Base-by-base conservation (phyloP, 352 stramenopile genomes). In the Lagenidium giganteum region DNA sequence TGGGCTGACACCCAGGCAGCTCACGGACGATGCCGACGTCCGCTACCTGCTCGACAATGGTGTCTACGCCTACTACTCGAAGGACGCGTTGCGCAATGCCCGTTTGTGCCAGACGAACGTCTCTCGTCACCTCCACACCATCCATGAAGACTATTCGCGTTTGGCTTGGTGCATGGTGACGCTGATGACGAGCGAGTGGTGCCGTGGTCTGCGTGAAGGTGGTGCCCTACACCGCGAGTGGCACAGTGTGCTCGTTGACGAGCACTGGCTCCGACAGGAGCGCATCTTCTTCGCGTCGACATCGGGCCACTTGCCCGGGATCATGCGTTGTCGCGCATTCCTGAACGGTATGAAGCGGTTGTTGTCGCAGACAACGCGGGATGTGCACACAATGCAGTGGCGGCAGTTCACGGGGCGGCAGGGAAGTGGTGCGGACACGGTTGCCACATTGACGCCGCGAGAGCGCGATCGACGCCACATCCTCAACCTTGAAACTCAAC, bases 321-420 rank as follows among this genome's bases (percentile, higher is more conserved):
- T 86, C 4, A 42, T 56, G 20, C 55, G 70, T 5, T 84, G 70
- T 31, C 57, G 68, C 14, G 72, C 68, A 2, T 80, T 76, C 42
- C 45, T 88, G 0, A 75, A 84, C n/a, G 76, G 72, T 9, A 73
- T 86, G 41, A 79, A 75, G 12, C 56, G 63, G 8, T 56, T 59
- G 27, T 42, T 70, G 4, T n/a, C n/a, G n/a, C n/a, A n/a, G n/a
- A n/a, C n/a, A n/a, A n/a, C n/a, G n/a, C n/a, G n/a, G n/a, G n/a
- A n/a, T n/a, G n/a, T n/a, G n/a, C n/a, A n/a, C n/a, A n/a, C n/a
- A n/a, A n/a, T n/a, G n/a, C n/a, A n/a, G n/a, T n/a, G n/a, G n/a
- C n/a, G n/a, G n/a, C n/a, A n/a, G n/a, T n/a, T n/a, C n/a, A n/a
- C n/a, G n/a, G n/a, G n/a, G n/a, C n/a, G n/a, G n/a, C n/a, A n/a